Evolutionary conservation across 352 stramenopile species (phyloP).

Genomic region (Phytophthora chlamydospora): DNA sequence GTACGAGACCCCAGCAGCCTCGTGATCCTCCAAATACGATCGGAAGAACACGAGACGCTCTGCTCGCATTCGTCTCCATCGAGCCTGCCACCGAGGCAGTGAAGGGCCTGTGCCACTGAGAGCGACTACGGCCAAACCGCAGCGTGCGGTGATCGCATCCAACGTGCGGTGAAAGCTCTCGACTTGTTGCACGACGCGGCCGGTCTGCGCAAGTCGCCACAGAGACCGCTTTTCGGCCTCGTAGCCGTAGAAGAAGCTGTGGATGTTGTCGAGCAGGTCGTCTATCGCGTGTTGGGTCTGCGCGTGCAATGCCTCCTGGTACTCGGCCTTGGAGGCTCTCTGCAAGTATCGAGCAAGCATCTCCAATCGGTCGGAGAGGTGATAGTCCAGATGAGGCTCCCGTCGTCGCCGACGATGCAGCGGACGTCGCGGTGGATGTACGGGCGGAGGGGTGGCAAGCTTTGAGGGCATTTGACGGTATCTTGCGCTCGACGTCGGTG

Average conservation of each 20-base stretch:
- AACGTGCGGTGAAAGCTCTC: conserved; percentile 40
- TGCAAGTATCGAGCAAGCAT: conserved; percentile 30
- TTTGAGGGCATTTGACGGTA: conserved; percentile 22
- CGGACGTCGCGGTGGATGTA: conserved; percentile 20
- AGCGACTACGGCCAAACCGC: conserved; percentile 27
- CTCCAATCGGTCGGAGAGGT: conserved; percentile 36
- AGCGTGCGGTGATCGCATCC: conserved; percentile 38
- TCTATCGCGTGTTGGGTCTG: conserved; percentile 32
- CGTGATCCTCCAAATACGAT: conserved; percentile 28
- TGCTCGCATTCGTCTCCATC: conserved; percentile 40
- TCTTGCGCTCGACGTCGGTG: conserved; percentile 17
- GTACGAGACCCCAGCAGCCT: conserved; percentile 15
- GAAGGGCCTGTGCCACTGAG: conserved; percentile 10
- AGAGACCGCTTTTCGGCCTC: conserved; percentile 32
- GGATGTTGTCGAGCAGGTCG: conserved; percentile 32
- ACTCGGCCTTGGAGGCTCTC: conserved; percentile 15
- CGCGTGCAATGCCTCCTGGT: conserved; percentile 12
- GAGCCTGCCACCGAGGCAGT: conserved; percentile 37
- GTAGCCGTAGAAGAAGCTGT: conserved; percentile 39
- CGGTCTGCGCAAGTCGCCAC: conserved; percentile 38
- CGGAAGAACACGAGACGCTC: conserved; percentile 39
- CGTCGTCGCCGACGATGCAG: conserved; percentile 29
- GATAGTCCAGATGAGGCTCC: conserved; percentile 34
- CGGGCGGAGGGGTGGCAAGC: conserved; percentile 6
- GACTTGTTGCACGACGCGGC: conserved; percentile 41